phyloP scores from a whole-genome alignment of 2,329 filamentous ascomycete species.

The Phialophora expanda region DNA sequence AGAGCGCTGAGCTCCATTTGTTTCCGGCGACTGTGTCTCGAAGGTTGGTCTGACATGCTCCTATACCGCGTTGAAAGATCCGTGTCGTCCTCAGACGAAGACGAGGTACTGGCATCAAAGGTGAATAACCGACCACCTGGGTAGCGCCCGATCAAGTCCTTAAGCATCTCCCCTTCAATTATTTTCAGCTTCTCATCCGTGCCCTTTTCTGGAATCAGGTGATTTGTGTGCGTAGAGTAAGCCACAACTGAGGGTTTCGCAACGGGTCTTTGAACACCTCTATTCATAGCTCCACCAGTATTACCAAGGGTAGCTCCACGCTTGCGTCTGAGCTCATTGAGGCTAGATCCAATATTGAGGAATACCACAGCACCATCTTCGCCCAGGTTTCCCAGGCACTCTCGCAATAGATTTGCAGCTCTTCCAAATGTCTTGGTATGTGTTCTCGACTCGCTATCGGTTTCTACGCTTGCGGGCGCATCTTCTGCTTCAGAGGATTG shows the following conservation, averaged over 20 bases:
- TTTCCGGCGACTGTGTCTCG: slow-evolving; percentile 23
- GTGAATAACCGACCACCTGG: slow-evolving; percentile 56
- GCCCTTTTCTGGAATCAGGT: slow-evolving; percentile 27
- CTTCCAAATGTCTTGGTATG: slow-evolving; percentile 54
- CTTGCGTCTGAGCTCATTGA: slow-evolving; percentile 12
- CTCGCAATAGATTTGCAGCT: slow-evolving; percentile 55
- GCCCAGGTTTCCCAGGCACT: slow-evolving; percentile 52
- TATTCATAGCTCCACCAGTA: not conserved
- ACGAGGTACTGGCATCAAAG: slow-evolving; percentile 52
- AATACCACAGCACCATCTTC: slow-evolving; percentile 56
- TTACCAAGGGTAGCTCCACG: not conserved
- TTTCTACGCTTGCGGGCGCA: slow-evolving; percentile 43
- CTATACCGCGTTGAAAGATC: slow-evolving; percentile 48
- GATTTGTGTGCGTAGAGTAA: slow-evolving; percentile 27
- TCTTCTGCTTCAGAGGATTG: slow-evolving; percentile 43
- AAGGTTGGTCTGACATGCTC: not conserved
- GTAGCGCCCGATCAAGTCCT: slow-evolving; percentile 50
- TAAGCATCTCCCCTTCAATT: slow-evolving; percentile 24
- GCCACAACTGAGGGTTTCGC: slow-evolving; percentile 19
- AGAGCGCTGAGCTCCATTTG: slow-evolving; percentile 42
- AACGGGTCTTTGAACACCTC: not conserved
- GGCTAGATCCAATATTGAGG: slow-evolving; percentile 43
- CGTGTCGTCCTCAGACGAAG: slow-evolving; percentile 55
- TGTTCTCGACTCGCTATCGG: slow-evolving; percentile 41
- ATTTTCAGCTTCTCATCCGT: slow-evolving; percentile 5